phyloP scores from a whole-genome alignment of 345 rosid species.

The Firmiana major region DNA sequence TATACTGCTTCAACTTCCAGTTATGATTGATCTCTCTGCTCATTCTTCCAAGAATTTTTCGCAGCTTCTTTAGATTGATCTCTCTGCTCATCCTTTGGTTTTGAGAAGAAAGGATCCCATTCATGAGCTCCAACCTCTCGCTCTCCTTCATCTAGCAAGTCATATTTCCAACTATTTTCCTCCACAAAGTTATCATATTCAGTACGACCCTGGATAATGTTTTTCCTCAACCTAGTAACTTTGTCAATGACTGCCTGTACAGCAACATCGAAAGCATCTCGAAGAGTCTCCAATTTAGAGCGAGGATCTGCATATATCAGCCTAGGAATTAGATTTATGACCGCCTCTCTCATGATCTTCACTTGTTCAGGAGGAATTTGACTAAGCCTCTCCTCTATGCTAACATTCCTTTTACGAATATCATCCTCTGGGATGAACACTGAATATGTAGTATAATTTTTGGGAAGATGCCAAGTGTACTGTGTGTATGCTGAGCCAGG shows the following conservation, averaged over 20 bases:
- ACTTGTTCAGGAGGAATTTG: conserved; percentile 72
- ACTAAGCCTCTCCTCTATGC: conserved; percentile 68
- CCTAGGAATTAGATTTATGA: conserved; percentile 64
- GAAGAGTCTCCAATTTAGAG: conserved; percentile 53
- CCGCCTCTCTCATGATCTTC: conserved; percentile 68
- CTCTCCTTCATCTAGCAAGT: conserved; percentile 73
- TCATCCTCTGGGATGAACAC: conserved; percentile 85
- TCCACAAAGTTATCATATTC: conserved; percentile 79
- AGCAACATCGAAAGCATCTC: conserved; percentile 82
- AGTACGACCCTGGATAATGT: conserved; percentile 63
- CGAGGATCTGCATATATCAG: conserved; percentile 80
- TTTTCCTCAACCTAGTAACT: conserved; percentile 78
- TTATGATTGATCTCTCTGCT: conserved; percentile 57
- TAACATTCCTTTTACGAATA: conserved; percentile 60
- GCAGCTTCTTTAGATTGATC: conserved; percentile 67
- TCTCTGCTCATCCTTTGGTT: conserved; percentile 64
- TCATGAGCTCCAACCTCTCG: conserved; percentile 72
- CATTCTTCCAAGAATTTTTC: conserved; percentile 84
- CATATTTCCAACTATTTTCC: conserved; percentile 93
- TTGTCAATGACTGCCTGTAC: conserved; percentile 72
- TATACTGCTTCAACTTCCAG: not conserved
- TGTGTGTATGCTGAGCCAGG: conserved; percentile 92
- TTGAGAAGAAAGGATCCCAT: conserved; percentile 96
- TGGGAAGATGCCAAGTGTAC: conserved; percentile 90
- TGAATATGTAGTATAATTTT: conserved; percentile 73